Base-by-base conservation (phyloP, 2,329 filamentous ascomycete species). In the Pseudogymnoascus sp. region DNA sequence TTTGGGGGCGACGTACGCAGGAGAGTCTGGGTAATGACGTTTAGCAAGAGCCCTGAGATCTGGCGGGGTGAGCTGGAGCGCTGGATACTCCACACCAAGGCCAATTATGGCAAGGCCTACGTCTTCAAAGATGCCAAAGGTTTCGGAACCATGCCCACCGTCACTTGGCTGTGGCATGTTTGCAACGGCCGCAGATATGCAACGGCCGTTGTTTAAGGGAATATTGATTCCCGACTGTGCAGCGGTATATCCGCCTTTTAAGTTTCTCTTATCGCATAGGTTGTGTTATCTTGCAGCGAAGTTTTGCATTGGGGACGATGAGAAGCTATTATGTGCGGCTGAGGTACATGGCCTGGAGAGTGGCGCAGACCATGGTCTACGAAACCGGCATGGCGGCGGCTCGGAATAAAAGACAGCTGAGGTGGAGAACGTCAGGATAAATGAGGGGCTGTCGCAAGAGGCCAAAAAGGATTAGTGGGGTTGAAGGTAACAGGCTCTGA, bases 71-170 rank as follows among this genome's bases (percentile, higher is more conserved):
- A 87, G 78, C 8, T 70, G 69, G 65, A 82, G 75, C 1, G 83
- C 81, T 18, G 85, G 85, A 65, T 88, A 88, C 67, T 86, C 77
- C 8, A 77, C 75, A 37, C 80, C 81, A 58, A 87, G 68, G 9
- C 85, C 85, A 41, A 81, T 74, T 64, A 88, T 81, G 62, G 81
- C 82, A 71, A 87, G 82, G 62, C 79, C 80, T 60, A 87, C 77
- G 66, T 81, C 78, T 61, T 75, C 76, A 59, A 71, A 72, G n/a
- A 22, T 30, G 25, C 59, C 59, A 38, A 60, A 57, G 2, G 60
- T 22, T 4, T 8, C 5, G 3, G 57, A 25, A 6, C 32, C 34
- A 22, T 9, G 57, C 16, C 34, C 16, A 22, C 14, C 34, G 8
- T 54, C 47, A 9, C 6, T 12, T 37, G 57, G 8, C 14, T 6